Base-by-base conservation (phyloP, 441 rosid genomes). In the Viola pubescens region DNA sequence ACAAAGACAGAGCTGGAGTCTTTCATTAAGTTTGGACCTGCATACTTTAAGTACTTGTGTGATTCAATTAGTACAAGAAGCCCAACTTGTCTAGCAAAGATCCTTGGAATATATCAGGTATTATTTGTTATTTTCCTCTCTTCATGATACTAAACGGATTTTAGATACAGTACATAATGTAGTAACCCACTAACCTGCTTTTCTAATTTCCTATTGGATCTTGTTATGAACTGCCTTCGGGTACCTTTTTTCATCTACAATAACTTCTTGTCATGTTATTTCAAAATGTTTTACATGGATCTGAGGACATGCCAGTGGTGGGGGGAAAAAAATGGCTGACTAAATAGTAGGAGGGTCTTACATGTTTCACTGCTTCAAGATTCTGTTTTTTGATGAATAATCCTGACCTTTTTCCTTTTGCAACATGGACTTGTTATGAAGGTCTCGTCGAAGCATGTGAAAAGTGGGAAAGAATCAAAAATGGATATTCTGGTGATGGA, bases 41-140 rank as follows among this genome's bases (percentile, higher is more conserved):
- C 70, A 59, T 92, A 87, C 73, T 92, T 92, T 66, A 86, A 82
- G 66, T 75, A 92, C 66, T 75, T 92, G 62, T 84, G 88, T 0
- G 91, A 89, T 48, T 86, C 98, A 60, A 80, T 87, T 60, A 60
- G 77, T 71, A 77, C 90, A 1, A 67, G 88, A 67, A 77, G 97
- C 60, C 98, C 98, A 40, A 92, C 98, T 13, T 89, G 96, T 84
- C 81, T 89, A 40, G 98, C 98, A 38, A 92, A 89, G 81, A 83
- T 92, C 56, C 76, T 92, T 62, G 98, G 98, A n/a, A 87, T 89
- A 56, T 92, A 85, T 83, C 97, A 89, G 98, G 98, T 92, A 73
- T 68, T 62, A 56, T 51, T 64, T 66, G 38, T 39, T 65, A 34
- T 6, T 46, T 65, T 58, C 48, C 43, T 41, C 0, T 39, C 51